These are phyloP conservation scores for Nannochloropsis salina DNA, from an alignment of 108 stramenopile species.

Conservation along the genomic window DNA sequence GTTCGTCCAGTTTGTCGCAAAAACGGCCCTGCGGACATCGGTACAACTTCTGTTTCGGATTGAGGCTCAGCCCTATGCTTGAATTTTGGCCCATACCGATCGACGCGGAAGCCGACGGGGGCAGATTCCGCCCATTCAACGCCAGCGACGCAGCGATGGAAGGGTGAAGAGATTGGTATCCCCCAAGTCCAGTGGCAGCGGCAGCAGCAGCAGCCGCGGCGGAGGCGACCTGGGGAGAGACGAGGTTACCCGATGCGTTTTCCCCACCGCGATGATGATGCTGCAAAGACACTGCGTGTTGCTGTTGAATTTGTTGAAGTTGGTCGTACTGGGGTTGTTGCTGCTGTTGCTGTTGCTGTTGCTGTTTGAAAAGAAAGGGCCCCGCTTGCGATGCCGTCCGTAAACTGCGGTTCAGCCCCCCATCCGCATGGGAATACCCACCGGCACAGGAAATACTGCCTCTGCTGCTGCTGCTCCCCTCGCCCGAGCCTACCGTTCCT, in stretches of 20 bases:
- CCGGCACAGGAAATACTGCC: not conserved
- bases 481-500: not conserved
- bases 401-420: not conserved
- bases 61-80: not conserved
- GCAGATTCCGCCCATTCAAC: too few relatives aligned
- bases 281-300: not conserved
- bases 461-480: not conserved
- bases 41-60: not conserved
- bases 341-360: not conserved
- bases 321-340: not conserved
- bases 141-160: not conserved
- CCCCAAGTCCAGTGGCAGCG: not conserved
- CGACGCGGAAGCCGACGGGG: too few relatives aligned
- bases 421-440: not conserved
- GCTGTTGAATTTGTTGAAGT: not conserved
- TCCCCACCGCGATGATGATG: not conserved
- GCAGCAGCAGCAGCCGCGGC: not conserved
- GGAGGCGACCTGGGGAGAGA: not conserved
- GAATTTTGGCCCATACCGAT: not conserved
- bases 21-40: not conserved
- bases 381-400: not conserved
- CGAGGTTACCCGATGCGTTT: not conserved
- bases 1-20: constrained; percentile 15
- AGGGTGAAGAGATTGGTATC: not conserved
- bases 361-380: not conserved